phyloP scores from a whole-genome alignment of 2,329 filamentous ascomycete species.

The Teratosphaeria gauchensis region DNA sequence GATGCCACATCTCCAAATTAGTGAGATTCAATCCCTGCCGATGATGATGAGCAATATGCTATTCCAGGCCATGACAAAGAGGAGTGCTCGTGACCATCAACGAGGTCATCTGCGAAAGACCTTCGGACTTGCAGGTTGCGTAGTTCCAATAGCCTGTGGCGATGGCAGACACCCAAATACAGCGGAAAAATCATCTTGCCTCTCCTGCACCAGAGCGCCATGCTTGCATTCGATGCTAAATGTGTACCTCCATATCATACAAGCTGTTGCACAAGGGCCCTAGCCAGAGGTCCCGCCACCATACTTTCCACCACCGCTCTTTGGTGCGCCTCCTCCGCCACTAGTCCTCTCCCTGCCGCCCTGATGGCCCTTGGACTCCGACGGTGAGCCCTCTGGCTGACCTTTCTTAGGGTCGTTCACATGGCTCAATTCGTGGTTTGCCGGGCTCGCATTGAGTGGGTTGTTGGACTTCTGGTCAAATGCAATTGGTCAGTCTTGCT shows the following conservation, averaged over 20 bases:
- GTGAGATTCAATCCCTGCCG: too few species aligned
- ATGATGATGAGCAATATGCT: too few species aligned
- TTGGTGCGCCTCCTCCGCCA: slow-evolving; percentile 12
- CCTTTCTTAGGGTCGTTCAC: slow-evolving; percentile 37
- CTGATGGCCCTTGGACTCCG: slow-evolving; percentile 23
- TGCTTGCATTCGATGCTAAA: background rate
- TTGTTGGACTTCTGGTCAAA: slow-evolving; percentile 23
- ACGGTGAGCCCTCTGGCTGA: slow-evolving; percentile 28
- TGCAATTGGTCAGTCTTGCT: background rate
- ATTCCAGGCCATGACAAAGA: too few species aligned
- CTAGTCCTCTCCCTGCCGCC: slow-evolving; percentile 13
- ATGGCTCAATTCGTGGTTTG: slow-evolving; percentile 49
- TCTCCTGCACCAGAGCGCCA: background rate
- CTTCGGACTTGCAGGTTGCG: background rate
- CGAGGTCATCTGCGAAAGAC: too few species aligned
- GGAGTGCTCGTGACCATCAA: too few species aligned
- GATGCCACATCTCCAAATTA: too few species aligned
- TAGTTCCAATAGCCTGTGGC: background rate
- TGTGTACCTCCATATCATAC: background rate
- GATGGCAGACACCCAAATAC: background rate
- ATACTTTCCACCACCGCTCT: slow-evolving; percentile 26
- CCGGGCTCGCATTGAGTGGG: slow-evolving; percentile 51
- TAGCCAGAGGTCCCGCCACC: background rate
- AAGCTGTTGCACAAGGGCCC: background rate
- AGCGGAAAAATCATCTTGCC: background rate